Percentiles rank a stretch among this genome's conserved stretches.
These are phyloP conservation scores for Podila clonocystis DNA, from an alignment of 192 early-diverging fungal species.

Conservation along the genomic window DNA sequence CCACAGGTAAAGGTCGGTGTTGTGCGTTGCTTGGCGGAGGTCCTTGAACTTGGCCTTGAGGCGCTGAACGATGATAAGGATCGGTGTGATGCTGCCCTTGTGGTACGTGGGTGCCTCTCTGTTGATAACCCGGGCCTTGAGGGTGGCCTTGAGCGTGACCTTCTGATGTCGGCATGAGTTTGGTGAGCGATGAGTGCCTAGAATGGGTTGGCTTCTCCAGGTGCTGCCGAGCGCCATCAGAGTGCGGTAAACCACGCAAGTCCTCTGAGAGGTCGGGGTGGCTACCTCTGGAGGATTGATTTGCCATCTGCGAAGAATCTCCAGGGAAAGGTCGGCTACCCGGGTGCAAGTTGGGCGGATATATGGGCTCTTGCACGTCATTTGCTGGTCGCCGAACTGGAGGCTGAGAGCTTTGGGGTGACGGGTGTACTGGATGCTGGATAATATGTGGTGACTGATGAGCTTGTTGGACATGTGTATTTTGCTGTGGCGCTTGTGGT, in stretches of 20 bases:
- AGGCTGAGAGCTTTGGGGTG: background rate
- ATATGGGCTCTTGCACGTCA: background rate
- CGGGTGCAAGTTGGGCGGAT: background rate
- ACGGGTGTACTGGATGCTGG: background rate
- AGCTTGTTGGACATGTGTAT: background rate
- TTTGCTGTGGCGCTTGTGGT: background rate
- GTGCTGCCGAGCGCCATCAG: conserved; percentile 12
- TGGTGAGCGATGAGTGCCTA: conserved; percentile 35
- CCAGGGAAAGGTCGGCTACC: background rate
- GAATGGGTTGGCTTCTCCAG: conserved; percentile 33
- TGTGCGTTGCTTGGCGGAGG: conserved; percentile 1
- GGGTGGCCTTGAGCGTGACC: background rate
- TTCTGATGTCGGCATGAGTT: conserved; percentile 8
- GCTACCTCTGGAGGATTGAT: background rate
- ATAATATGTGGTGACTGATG: background rate
- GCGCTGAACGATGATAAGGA: background rate
- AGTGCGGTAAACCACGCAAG: background rate
- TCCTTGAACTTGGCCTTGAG: background rate
- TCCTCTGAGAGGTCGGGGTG: background rate
- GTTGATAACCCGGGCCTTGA: background rate
- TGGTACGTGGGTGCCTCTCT: background rate
- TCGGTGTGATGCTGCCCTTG: background rate
- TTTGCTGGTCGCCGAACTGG: background rate
- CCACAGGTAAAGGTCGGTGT: conserved; percentile 1
- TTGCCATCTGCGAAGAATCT: background rate